Base-by-base conservation (phyloP, 495 filamentous ascomycete genomes). In the Cercophora sp. region DNA sequence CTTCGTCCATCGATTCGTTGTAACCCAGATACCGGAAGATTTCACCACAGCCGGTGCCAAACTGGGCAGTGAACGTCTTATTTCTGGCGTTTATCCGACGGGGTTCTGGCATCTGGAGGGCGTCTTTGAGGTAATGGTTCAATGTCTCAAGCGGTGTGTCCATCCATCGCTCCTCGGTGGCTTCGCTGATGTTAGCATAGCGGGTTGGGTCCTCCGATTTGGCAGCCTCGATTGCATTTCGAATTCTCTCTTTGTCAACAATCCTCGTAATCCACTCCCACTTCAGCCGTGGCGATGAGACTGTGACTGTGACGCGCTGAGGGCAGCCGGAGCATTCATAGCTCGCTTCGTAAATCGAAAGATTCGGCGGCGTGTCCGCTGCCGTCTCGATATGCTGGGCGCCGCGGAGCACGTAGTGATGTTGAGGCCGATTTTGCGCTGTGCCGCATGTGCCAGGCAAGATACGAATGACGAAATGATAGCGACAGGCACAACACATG, bases 31-130 rank as follows among this genome's bases (percentile, higher is more conserved):
- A 82, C 42, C 74, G 73, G 29, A 91, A 72, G 27, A 91, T 59
- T 26, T 78, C 69, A 50, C 80, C 71, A 62, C 87, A 88, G 15
- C 80, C 74, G 20, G 67, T 68, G 11, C 88, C 86, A 63, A 91
- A 86, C 34, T 82, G 78, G 11, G 84, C 71, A 45, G 80, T 70
- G 58, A 89, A 94, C 13, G 77, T 79, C 64, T 88, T 91, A 67
- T 91, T 91, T 6, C 79, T 68, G 11, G 77, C 74, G 3, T 81
- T 78, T 48, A 92, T 87, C 18, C 67, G 58, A 62, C 80, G 82
- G 29, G 13, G 73, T 71, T 25, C 56, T 39, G 0, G 34, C 64
- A 57, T 57, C 31, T 75, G 67, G 25, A 88, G 67, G 6, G 83
- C 72, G 58, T 91, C 86, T 5, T 55, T 67, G 22, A 91, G 62